Conservation (phyloP, 2,329 filamentous ascomycete species). For the Alternaria infectoria region DNA sequence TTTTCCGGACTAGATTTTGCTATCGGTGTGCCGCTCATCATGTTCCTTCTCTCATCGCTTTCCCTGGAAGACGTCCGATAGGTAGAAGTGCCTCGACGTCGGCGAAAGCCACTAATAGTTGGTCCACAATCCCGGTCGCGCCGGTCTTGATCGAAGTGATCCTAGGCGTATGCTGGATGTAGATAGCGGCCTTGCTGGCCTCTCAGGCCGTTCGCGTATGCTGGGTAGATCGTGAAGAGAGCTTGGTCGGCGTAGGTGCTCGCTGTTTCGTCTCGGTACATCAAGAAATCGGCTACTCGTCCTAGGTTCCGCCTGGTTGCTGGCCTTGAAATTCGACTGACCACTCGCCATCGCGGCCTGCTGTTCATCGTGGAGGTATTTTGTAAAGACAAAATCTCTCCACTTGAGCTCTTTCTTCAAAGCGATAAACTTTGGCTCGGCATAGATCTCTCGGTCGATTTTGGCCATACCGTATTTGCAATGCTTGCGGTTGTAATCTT, state of each 20-base stretch:
- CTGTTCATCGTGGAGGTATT: neutral
- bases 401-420: neutral
- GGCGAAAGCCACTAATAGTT: neutral
- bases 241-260: neutral
- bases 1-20: neutral
- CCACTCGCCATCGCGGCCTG: neutral
- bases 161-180: neutral
- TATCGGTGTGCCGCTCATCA: neutral
- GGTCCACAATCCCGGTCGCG: neutral
- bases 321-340: neutral
- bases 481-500: neutral
- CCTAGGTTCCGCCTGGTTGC: neutral
- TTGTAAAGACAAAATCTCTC: neutral
- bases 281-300: neutral
- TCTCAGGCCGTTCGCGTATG: neutral
- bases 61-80: neutral
- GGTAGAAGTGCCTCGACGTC: neutral
- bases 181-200: neutral
- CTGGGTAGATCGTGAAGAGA: neutral
- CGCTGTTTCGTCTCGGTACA: neutral
- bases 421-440: neutral
- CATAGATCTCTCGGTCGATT: neutral
- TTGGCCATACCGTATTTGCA: slow-evolving; percentile 4
- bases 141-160: neutral
- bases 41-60: neutral